Evolutionary conservation across 225 moss, liverwort and hornwort genomes (phyloP).

Genomic region (Neckera pumila): DNA sequence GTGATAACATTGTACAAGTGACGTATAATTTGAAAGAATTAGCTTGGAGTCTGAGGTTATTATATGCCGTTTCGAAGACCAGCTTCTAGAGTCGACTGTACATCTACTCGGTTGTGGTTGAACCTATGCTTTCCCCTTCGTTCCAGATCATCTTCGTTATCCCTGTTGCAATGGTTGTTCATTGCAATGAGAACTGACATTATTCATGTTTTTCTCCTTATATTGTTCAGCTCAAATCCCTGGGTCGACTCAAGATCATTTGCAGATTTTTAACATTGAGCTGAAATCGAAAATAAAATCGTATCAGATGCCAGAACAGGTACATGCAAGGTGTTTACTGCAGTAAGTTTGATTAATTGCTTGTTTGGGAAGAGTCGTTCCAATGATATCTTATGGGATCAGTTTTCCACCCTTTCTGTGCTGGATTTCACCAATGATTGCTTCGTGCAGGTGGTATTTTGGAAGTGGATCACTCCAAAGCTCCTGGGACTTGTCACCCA

Average conservation of each 20-base stretch:
- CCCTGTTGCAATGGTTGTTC: not conserved
- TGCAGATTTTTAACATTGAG: conserved; percentile 99
- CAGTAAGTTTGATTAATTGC: not conserved
- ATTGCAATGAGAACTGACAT: not conserved
- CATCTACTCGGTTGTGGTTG: not conserved
- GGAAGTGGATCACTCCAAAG: conserved; percentile 93
- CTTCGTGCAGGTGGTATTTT: conserved; percentile 73
- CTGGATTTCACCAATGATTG: not conserved
- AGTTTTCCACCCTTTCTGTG: not conserved
- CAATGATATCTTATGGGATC: not conserved
- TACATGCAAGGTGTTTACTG: conserved; percentile 5
- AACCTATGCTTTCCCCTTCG: not conserved
- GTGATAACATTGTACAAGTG: not conserved
- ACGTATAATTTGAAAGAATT: not conserved
- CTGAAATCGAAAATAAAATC: conserved; percentile 91
- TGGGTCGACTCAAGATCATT: conserved; percentile 87
- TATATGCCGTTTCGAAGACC: not conserved
- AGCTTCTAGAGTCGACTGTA: not conserved
- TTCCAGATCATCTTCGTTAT: not conserved
- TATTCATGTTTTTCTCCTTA: not conserved
- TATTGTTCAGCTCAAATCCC: conserved; percentile 62
- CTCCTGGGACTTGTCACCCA: conserved; percentile 89
- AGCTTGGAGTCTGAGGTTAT: not conserved
- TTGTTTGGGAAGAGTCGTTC: not conserved
- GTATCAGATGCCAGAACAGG: conserved; percentile 99